Base-by-base conservation (phyloP, 768 basidiomycete species). In the Lentinula guzmanii region DNA sequence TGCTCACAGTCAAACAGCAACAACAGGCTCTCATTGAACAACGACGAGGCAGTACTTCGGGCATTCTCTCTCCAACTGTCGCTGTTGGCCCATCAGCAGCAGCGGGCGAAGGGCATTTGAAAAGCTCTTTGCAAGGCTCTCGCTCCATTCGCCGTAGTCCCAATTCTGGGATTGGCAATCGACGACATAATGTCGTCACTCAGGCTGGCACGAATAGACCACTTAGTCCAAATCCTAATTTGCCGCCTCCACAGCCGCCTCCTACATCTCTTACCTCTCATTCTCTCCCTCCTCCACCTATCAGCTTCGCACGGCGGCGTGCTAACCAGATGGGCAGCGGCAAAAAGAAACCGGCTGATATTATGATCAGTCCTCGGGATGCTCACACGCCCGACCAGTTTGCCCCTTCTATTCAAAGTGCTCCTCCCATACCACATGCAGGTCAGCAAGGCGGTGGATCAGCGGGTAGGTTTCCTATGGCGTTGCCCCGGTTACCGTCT, bases 271-370 rank as follows among this genome's bases (percentile, higher is more conserved):
- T 62, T 57, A 31, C 67, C 50, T 65, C 76, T 52, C 63, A 83
- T 67, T 80, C 86, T 0, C 74, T 89, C 6, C 84, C 87, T 0
- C 82, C 88, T 2, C 87, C 86, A 11, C 84, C 90, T 33, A 90
- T 88, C 69, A 89, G 87, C 71, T 91, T 91, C 71, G 86, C 89
- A 13, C 82, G 84, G 41, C 89, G 90, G 58, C 84, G 89, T 51
- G 86, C 89, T 9, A 83, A 82, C 31, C 85, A 85, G 61, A 65
- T 86, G 11, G 84, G 86, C n/a, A 64, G 64, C 43, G 74, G 69
- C 0, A 84, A 82, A 70, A 88, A 79, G 73, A 91, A 90, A 71
- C 90, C 90, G 0, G 89, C 90, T 1, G 90, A 91, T 67, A 88
- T 91, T 63, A 67, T 90, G 63, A 90, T 92, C 76, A 87, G 84